A percentile compares a stretch with the other conserved stretches of the same genome.
phyloP scores from a whole-genome alignment of 2,329 filamentous ascomycete species.

The Botrytis hyacinthi region DNA sequence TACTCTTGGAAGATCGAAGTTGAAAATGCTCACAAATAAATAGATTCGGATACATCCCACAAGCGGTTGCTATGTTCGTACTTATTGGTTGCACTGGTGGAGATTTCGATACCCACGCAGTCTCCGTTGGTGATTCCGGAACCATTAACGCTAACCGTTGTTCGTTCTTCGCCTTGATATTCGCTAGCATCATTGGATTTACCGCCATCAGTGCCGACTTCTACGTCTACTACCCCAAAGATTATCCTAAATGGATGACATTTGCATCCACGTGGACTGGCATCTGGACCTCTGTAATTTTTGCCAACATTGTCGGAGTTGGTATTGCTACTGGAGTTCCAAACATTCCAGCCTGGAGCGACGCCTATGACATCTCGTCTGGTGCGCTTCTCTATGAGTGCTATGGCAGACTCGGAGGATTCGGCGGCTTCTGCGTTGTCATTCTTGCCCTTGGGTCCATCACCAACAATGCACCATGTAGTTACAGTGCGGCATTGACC shows the following conservation, averaged over 20 bases:
- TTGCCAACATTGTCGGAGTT: slow-evolving; percentile 25
- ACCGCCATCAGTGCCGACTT: slow-evolving; percentile 26
- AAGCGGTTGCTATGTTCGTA: slow-evolving; percentile 54
- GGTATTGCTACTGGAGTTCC: slow-evolving; percentile 26
- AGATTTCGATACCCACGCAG: slow-evolving; percentile 51
- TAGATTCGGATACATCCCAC: slow-evolving; percentile 51
- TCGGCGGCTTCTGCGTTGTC: slow-evolving; percentile 65
- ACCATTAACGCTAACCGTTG: slow-evolving; percentile 52
- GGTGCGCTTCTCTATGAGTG: slow-evolving; percentile 30
- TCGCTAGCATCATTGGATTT: slow-evolving; percentile 25
- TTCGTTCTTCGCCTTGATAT: slow-evolving; percentile 52
- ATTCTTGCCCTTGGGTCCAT: slow-evolving; percentile 62
- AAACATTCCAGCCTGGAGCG: slow-evolving; percentile 23
- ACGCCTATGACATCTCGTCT: slow-evolving; percentile 22
- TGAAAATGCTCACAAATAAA: not conserved
- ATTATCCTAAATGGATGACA: slow-evolving; percentile 34
- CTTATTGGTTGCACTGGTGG: slow-evolving; percentile 55
- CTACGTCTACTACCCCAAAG: slow-evolving; percentile 28
- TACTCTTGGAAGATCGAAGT: not conserved
- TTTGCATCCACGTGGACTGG: slow-evolving; percentile 26
- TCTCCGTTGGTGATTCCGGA: slow-evolving; percentile 47
- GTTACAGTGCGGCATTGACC: slow-evolving; percentile 61
- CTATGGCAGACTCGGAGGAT: slow-evolving; percentile 55
- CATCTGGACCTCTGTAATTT: slow-evolving; percentile 22
- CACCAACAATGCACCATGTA: slow-evolving; percentile 62